Base-by-base conservation (phyloP, 768 basidiomycete species). In the Paxillus involutus region DNA sequence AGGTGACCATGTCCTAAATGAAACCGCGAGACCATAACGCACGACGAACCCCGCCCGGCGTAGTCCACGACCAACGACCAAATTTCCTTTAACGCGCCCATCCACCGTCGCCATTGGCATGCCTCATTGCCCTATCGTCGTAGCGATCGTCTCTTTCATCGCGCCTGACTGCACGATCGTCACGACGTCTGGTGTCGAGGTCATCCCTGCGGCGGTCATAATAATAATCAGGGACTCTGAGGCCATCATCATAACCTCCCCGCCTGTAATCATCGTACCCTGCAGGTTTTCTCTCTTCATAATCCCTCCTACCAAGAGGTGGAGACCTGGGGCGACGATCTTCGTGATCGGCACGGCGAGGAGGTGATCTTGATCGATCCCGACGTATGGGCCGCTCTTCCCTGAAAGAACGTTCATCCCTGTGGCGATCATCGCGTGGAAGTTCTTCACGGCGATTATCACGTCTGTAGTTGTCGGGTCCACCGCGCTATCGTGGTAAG, bases 181-280 rank as follows among this genome's bases (percentile, higher is more conserved):
- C 80, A 72, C 85, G 82, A 66, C 68, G 68, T 55, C 68, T 72
- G 75, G 72, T 75, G 63, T 86, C 82, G 59, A 67, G 56, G 70
- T 88, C 86, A 71, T 91, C 88, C 85, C 88, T 88, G 77, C 87
- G 86, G 69, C 90, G 88, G 72, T 90, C 88, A 86, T 86, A 85
- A 85, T 87, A 84, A 79, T 81, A 82, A 80, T 90, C 86, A 85
- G 87, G 87, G 71, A 75, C 81, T 84, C 83, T 85, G 77, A 83
- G 87, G 73, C 85, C 85, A 84, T 89, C 87, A 83, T 85, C 74
- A 62, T 78, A 83, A 67, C 83, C 84, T 67, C 87, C 88, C 74
- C 90, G 86, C 73, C 90, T 85, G 73, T 84, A 79, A 82, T 90
- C 87, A 83, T 91, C 90, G 85, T 91, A 89, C 85, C 88, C 89